A percentile compares a stretch with the other conserved stretches of the same genome.
These are phyloP conservation scores for Sporothrix humicola DNA, from an alignment of 2,329 filamentous ascomycete genomes.

Conservation along the genomic window DNA sequence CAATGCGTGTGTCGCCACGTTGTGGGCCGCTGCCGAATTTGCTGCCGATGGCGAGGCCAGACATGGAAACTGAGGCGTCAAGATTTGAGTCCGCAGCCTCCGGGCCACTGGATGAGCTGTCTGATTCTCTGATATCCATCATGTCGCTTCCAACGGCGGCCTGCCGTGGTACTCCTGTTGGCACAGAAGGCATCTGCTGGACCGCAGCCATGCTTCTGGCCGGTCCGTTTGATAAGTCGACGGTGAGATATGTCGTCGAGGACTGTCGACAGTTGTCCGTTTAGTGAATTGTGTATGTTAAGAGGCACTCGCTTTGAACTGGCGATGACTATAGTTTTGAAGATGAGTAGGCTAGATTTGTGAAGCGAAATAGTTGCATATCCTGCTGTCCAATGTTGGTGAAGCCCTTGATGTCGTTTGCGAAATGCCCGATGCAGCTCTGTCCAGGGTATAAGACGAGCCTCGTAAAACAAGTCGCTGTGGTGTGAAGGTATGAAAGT, in stretches of 20 bases:
- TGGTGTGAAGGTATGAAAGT: not conserved
- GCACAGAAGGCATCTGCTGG: slow-evolving; percentile 41
- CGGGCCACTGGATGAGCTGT: not conserved
- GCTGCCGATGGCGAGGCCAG: slow-evolving; percentile 45
- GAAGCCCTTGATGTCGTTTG: no score
- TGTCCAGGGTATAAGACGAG: slow-evolving; percentile 1
- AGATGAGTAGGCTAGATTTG: not conserved
- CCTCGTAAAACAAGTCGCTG: not conserved
- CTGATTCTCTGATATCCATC: slow-evolving; percentile 34
- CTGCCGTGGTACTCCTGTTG: slow-evolving; percentile 21
- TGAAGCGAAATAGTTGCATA: not conserved
- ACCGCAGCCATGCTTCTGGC: slow-evolving; percentile 38
- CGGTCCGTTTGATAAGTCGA: not conserved
- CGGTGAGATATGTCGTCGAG: not conserved
- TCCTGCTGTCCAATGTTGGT: not conserved
- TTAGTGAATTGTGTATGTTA: not conserved
- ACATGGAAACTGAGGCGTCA: slow-evolving; percentile 34
- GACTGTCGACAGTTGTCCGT: not conserved
- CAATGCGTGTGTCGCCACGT: slow-evolving; percentile 62
- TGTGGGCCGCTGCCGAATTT: slow-evolving; percentile 55
- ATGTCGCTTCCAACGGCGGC: not conserved
- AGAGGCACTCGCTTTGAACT: not conserved
- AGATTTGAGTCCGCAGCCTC: slow-evolving; percentile 37
- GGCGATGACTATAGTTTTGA: slow-evolving; percentile 5
- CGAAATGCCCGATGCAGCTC: not conserved